Conservation (phyloP, 2,329 filamentous ascomycete species). For the Calycina herbarum region DNA sequence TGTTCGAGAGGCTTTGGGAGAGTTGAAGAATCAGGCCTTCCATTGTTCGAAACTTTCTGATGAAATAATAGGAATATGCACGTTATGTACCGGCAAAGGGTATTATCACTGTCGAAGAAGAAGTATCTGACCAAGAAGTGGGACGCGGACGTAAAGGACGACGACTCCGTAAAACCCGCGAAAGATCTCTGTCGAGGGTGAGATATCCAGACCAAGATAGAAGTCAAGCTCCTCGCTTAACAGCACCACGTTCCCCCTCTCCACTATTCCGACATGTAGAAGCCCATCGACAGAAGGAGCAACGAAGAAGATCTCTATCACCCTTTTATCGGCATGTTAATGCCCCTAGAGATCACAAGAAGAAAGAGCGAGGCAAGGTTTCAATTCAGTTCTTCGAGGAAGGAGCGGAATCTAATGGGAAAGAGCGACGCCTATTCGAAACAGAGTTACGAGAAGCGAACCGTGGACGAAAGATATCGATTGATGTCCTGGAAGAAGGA, state of each 20-base stretch:
- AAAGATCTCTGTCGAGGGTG: background rate
- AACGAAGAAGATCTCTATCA: no score
- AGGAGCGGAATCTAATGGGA: background rate
- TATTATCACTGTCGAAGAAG: constrained; percentile 22
- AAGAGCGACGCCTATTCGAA: background rate
- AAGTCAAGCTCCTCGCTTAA: background rate
- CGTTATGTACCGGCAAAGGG: constrained; percentile 12
- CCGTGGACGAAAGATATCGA: background rate
- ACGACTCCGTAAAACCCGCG: constrained; percentile 3
- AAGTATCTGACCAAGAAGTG: constrained; percentile 14
- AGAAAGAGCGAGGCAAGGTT: no score
- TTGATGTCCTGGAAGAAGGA: background rate
- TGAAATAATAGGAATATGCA: background rate
- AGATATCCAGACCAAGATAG: background rate
- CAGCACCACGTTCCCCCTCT: background rate
- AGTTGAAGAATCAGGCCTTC: background rate
- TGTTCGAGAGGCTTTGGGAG: background rate
- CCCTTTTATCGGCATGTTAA: no score
- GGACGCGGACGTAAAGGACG: constrained; percentile 16
- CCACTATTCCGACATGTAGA: background rate
- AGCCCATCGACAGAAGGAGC: background rate
- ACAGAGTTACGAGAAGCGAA: background rate
- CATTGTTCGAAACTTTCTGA: background rate
- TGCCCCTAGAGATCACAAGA: no score
- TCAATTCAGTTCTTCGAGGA: background rate